phyloP scores from a whole-genome alignment of 306 rosid species.

The Cicer bijugum region DNA sequence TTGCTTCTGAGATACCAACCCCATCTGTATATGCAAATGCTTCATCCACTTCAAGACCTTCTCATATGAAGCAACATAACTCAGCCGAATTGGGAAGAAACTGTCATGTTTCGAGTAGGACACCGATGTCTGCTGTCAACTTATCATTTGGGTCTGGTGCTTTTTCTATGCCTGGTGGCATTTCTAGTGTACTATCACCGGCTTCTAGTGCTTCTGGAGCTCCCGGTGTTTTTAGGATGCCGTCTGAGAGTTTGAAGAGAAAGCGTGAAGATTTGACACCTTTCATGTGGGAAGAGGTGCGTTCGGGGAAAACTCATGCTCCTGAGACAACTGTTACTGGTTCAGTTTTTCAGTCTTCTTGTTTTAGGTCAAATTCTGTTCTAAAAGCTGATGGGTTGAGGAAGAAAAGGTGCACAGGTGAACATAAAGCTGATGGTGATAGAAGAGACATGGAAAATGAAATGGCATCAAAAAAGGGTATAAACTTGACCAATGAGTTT shows the following conservation, averaged over 20 bases:
- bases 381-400: constrained; percentile 50
- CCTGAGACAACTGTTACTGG: constrained; percentile 46
- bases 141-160: constrained; percentile 46
- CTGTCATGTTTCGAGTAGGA: constrained; percentile 47
- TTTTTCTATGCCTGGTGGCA: constrained; percentile 43
- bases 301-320: constrained; percentile 41
- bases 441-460: constrained; percentile 34
- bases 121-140: constrained; percentile 45
- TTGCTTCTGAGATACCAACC: constrained; percentile 57
- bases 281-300: constrained; percentile 44
- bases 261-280: constrained; percentile 44
- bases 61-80: constrained; percentile 47
- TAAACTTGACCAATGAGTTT: constrained; percentile 39
- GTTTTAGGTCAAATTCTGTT: constrained; percentile 44
- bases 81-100: constrained; percentile 47
- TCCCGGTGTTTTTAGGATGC: constrained; percentile 44
- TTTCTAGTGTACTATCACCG: constrained; percentile 40
- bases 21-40: constrained; percentile 46
- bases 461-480: constrained; percentile 47
- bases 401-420: constrained; percentile 49
- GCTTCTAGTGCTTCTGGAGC: constrained; percentile 52
- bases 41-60: constrained; percentile 46
- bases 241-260: constrained; percentile 55
- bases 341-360: constrained; percentile 45
- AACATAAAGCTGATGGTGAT: constrained; percentile 38